Evolutionary conservation across 192 early-diverging fungal genomes (phyloP).

Genomic region (Backusella morwellensis): DNA sequence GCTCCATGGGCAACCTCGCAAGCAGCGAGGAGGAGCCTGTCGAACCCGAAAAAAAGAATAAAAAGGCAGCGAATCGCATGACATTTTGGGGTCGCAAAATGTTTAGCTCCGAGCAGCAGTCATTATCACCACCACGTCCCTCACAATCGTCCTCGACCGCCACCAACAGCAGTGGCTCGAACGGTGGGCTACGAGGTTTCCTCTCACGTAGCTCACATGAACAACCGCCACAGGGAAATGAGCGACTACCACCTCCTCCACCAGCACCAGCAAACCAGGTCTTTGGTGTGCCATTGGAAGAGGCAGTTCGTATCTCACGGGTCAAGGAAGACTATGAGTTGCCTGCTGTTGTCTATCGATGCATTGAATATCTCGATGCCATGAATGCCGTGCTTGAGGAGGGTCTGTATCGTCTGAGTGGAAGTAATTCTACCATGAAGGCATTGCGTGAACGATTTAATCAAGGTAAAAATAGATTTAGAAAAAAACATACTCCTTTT

Average conservation of each 20-base stretch:
- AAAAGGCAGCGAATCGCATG: constrained; percentile 31
- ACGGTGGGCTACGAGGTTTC: constrained; percentile 22
- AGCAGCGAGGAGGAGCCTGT: neutral
- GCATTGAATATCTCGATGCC: constrained; percentile 94
- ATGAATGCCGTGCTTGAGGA: constrained; percentile 89
- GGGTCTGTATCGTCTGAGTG: constrained; percentile 93
- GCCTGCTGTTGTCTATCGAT: constrained; percentile 92
- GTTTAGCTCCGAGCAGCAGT: constrained; percentile 10
- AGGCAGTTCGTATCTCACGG: constrained; percentile 68
- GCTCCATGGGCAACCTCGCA: constrained; percentile 27
- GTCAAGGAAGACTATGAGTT: constrained; percentile 77
- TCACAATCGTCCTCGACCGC: constrained; percentile 12
- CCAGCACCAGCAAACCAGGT: constrained; percentile 40
- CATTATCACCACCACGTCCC: neutral
- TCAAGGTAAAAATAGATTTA: constrained; percentile 19
- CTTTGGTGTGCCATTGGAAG: constrained; percentile 88
- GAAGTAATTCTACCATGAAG: constrained; percentile 72
- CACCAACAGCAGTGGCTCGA: neutral
- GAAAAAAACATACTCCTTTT: neutral
- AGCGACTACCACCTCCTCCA: neutral
- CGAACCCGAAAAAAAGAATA: constrained; percentile 5
- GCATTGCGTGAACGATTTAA: constrained; percentile 82
- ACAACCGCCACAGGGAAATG: neutral
- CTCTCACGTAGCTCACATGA: constrained; percentile 22
- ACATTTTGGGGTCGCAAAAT: constrained; percentile 41